Base-by-base conservation (phyloP, 139 green algal genomes). In the Chlorella ohadii region DNA sequence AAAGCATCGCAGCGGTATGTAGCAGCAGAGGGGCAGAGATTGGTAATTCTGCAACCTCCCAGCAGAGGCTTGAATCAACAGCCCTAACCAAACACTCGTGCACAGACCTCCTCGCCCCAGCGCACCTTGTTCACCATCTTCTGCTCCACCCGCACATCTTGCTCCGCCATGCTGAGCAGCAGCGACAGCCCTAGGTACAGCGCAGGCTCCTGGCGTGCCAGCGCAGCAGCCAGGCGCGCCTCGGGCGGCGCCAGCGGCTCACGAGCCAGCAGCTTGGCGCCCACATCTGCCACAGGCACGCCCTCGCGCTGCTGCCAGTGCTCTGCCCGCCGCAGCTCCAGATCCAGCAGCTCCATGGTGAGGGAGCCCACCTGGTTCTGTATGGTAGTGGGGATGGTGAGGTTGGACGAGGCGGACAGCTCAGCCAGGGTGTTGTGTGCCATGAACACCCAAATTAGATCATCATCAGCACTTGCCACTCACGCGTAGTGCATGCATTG, bases 71-170 rank as follows among this genome's bases (percentile, higher is more conserved):
- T n/a, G n/a, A n/a, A n/a, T n/a, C n/a, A n/a, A n/a, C n/a, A 51
- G 12, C 27, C 28, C 5, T 47, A n/a, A 55, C 6, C 44, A 55
- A 11, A 11, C 44, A 55, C 44, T n/a, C n/a, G n/a, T n/a, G n/a
- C n/a, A n/a, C n/a, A 59, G 25, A 13, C 3, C 31, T 27, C 28
- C n/a, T 28, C 25, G 38, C 38, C 3, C 41, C 44, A 11, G 1
- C 87, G 6, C 64, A 94, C 92, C 90, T 96, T 97, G 61, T 97
- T 96, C 77, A 94, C 91, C 93, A 98, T 97, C 88, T 97, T 98
- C 39, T 85, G 86, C 89, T 97, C 93, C 34, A 98, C 88, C 33
- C 57, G 85, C n/a, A 71, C 34, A 22, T 91, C 80, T 87, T 97
- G 92, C 89, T 98, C 93, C n/a, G 91, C 85, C 74, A 98, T 90